Base-by-base conservation (phyloP, 805 yeast genomes). In the Yarrowia sp. region DNA sequence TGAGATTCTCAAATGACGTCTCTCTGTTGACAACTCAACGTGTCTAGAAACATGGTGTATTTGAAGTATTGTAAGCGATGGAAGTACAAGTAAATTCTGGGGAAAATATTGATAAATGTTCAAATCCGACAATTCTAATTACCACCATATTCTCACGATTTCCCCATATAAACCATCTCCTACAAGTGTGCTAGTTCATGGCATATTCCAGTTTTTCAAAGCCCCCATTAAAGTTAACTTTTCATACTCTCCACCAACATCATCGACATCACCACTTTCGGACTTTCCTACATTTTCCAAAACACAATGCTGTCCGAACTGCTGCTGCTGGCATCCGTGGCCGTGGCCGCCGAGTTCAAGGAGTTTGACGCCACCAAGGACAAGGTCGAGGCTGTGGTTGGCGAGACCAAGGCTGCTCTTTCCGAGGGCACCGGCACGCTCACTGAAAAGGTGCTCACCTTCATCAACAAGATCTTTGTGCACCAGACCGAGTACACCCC, bases 401-500 rank as follows among this genome's bases (percentile, higher is more conserved):
- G 49, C 33, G 63, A 46, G 33, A 19, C 64, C 64, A 58, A 58
- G 64, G 50, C 64, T 7, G 64, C 17, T 5, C 4, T 58, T 9
- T 9, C 40, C 64, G 50, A 39, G 38, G 60, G 63, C 9, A 12
- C 63, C 24, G 63, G 63, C 9, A 42, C 64, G 2, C 7, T 34
- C 34, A 15, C 43, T 53, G 39, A 61, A 43, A 40, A 43, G 38
- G 19, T 17, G 15, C 58, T 56, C 30, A 66, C 43, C 17, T 39
- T 66, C n/a, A 70, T 69, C 50, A 70, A 71, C 33, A 38, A 52
- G 39, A 53, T 66, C 24, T 68, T 64, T 46, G 63, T 72, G 68
- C 55, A 70, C 39, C 49, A 58, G 30, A 58, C 64, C 34, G 40
- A 42, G 50, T 58, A 20, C 38, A 12, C 66, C 2, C 56, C 67